These are phyloP conservation scores for Wallacemonas sp. DNA, from an alignment of 208 protist species.

Conservation along the genomic window DNA sequence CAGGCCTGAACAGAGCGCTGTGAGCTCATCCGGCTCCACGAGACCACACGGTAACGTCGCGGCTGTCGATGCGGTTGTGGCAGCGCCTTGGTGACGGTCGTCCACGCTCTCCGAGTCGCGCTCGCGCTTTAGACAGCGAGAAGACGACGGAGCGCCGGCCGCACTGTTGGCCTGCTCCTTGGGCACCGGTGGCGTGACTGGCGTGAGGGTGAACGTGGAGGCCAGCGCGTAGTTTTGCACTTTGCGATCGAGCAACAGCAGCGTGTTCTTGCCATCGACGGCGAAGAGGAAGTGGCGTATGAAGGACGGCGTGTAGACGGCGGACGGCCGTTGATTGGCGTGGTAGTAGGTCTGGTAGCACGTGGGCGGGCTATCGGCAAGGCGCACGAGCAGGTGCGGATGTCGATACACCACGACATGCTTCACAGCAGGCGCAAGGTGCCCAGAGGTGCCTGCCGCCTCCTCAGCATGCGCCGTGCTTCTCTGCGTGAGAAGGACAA, in stretches of 20 bases:
- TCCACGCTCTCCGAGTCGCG: neutral
- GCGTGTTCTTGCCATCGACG: slow-evolving; percentile 28
- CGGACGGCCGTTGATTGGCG: slow-evolving; percentile 7
- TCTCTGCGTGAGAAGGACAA: slow-evolving; percentile 13
- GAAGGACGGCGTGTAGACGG: slow-evolving; percentile 14
- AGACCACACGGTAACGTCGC: neutral
- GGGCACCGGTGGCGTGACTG: neutral
- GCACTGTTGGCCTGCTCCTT: no score
- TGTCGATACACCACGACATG: slow-evolving; percentile 15
- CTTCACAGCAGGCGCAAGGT: slow-evolving; percentile 12
- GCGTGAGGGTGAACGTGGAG: neutral
- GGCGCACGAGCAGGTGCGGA: slow-evolving; percentile 13
- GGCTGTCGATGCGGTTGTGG: neutral
- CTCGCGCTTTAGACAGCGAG: no score
- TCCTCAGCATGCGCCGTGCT: neutral
- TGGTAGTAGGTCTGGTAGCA: slow-evolving; percentile 17
- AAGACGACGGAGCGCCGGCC: no score
- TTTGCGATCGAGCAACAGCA: slow-evolving; percentile 40
- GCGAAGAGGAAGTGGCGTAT: slow-evolving; percentile 35
- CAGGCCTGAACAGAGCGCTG: slow-evolving; percentile 39
- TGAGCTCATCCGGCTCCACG: slow-evolving; percentile 20
- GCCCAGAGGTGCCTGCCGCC: slow-evolving; percentile 13
- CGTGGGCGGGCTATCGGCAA: slow-evolving; percentile 22
- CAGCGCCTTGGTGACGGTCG: neutral
- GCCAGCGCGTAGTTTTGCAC: neutral